Base-by-base conservation (phyloP, 75 land plant species). In the Pinus albicaulis region DNA sequence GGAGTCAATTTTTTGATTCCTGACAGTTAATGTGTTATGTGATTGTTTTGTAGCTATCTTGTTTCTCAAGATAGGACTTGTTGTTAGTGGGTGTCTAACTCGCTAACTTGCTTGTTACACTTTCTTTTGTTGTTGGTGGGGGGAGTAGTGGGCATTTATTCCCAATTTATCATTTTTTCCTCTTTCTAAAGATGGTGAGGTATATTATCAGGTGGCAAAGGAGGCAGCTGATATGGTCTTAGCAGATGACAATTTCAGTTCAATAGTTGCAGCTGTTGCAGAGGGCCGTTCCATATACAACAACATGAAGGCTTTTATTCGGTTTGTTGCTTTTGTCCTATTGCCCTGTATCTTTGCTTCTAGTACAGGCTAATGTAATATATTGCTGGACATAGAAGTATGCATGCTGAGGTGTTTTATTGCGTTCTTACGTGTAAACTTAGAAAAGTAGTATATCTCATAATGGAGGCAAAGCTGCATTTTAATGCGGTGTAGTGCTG, bases 221-320 rank as follows among this genome's bases (percentile, higher is more conserved):
- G 93, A 93, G 77, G 93, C 96, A 6, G 78, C 92, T 70, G 98
- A 95, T 73, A 95, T 95, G 96, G 98, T 93, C 19, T 76, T 95
- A 56, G 98, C 98, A 62, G 98, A 95, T 84, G 98, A 95, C 76
- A 93, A 95, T 72, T 95, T 95, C 73, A 89, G 93, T 55, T 91
- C 96, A 3, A 95, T 93, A 65, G 93, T 95, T 81, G 82, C 93
- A 31, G 92, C 96, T 71, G 92, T 93, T 79, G 90, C 85, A 25
- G 96, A 95, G 83, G 98, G 98, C 53, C 82, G 98, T 72, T 91
- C 98, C 34, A 95, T 95, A 31, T 95, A 93, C 82, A 86, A 91
- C 78, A 95, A 95, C 71, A 95, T 95, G 98, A 95, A 95, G 63
- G 98, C 96, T 23, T 95, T 95, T 57, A 95, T 95, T 38, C 87